phyloP scores from a whole-genome alignment of 192 early-diverging fungal species.

The Backusella parvicylindrica region DNA sequence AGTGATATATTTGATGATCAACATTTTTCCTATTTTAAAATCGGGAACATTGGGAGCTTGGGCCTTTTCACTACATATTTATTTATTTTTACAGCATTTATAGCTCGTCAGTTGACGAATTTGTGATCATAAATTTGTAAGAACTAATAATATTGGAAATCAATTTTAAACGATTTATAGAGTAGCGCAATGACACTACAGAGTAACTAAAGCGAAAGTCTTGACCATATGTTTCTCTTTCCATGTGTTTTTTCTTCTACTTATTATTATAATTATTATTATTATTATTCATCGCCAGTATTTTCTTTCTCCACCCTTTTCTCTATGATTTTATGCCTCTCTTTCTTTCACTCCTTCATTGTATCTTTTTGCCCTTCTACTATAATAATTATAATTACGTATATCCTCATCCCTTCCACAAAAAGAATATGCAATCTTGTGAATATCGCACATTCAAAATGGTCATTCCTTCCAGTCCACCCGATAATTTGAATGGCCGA shows the following conservation, averaged over 20 bases:
- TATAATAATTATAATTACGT: not conserved
- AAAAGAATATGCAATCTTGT: constrained; percentile 1
- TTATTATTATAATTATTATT: not conserved
- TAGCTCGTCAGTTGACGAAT: not conserved
- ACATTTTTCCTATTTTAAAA: not conserved
- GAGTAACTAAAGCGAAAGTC: not conserved
- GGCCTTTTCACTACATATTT: not conserved
- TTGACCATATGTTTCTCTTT: not conserved
- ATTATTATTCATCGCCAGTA: not conserved
- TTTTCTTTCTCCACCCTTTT: not conserved
- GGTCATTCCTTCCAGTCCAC: not conserved
- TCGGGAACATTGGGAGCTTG: not conserved
- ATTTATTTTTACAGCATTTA: not conserved
- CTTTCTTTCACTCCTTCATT: no score
- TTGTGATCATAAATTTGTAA: constrained; percentile 3
- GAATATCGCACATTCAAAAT: constrained; percentile 5
- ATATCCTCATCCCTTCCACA: not conserved
- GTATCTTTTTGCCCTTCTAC: no score
- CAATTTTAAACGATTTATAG: not conserved
- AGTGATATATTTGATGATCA: not conserved
- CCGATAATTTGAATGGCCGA: constrained; percentile 2
- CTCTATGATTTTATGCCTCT: no score
- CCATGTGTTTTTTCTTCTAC: not conserved
- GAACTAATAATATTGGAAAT: not conserved
- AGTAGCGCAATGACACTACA: not conserved